Conservation (phyloP, 2,329 filamentous ascomycete species). For the Xylariales sp. region DNA sequence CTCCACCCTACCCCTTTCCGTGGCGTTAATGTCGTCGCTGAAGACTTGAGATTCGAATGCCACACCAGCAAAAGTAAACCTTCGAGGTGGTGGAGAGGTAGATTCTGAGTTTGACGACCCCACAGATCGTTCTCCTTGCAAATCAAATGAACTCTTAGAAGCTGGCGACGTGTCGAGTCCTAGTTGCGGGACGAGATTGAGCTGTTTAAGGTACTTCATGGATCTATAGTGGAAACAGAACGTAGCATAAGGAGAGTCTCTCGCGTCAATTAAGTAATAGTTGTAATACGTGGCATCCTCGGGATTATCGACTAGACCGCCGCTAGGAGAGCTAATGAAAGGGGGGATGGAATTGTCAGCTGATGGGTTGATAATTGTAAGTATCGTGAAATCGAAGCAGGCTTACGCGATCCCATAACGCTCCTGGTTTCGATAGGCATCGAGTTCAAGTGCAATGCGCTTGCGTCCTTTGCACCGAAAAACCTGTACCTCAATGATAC, state of each 20-base stretch:
- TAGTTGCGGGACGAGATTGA: constrained; percentile 59
- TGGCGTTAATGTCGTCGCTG: constrained; percentile 18
- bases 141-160: constrained; percentile 11
- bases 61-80: constrained; percentile 38
- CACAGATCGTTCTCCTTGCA: constrained; percentile 2
- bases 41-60: constrained; percentile 35
- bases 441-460: constrained; percentile 56
- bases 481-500: constrained; percentile 64
- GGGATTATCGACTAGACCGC: constrained; percentile 64
- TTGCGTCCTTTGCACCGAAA: constrained; percentile 64
- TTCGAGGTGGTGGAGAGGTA: constrained; percentile 21
- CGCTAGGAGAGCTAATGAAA: constrained; percentile 59
- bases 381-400: constrained; percentile 22
- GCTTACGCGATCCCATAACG: constrained; percentile 66
- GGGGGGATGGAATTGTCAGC: constrained; percentile 13
- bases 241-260: constrained; percentile 62
- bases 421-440: constrained; percentile 60
- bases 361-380: not conserved
- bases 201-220: constrained; percentile 59
- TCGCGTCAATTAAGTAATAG: constrained; percentile 63
- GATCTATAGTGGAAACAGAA: constrained; percentile 70
- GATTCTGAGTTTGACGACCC: not conserved
- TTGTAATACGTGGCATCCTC: constrained; percentile 64
- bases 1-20: constrained; percentile 23
- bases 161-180: constrained; percentile 25